phyloP scores from a whole-genome alignment of 768 basidiomycete species.

The Pholiota conissans region DNA sequence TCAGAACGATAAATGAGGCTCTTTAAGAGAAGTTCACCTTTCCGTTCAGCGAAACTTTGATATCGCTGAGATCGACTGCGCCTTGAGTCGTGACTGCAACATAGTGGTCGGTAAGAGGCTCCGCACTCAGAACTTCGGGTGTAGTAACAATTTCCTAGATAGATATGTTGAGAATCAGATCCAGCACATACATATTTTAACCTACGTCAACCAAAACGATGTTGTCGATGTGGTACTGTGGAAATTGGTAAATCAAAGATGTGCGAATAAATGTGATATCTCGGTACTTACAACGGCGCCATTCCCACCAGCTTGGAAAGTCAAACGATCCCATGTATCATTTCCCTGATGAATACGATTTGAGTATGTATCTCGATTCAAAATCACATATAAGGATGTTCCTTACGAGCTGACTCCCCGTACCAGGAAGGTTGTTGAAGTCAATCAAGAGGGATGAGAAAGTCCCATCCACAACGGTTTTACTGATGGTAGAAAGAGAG shows the following conservation, averaged over 20 bases:
- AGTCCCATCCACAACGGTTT: slow-evolving; percentile 30
- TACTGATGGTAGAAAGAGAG: slow-evolving; percentile 41
- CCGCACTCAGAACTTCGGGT: slow-evolving; percentile 51
- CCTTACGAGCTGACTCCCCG: slow-evolving; percentile 35
- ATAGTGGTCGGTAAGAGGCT: slow-evolving; percentile 46
- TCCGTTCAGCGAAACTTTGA: slow-evolving; percentile 39
- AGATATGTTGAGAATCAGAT: no score
- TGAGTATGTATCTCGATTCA: neutral
- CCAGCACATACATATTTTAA: no score
- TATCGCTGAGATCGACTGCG: slow-evolving; percentile 39
- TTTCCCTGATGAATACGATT: slow-evolving; percentile 24
- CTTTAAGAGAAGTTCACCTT: slow-evolving; percentile 28
- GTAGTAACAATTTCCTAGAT: slow-evolving; percentile 40
- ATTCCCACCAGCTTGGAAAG: slow-evolving; percentile 44
- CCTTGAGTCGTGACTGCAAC: slow-evolving; percentile 52
- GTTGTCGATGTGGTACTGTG: slow-evolving; percentile 51
- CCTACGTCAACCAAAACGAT: slow-evolving; percentile 42
- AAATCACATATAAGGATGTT: neutral
- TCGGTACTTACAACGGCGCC: slow-evolving; percentile 41
- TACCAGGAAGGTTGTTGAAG: slow-evolving; percentile 46
- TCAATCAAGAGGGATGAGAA: slow-evolving; percentile 49
- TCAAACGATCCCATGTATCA: slow-evolving; percentile 51
- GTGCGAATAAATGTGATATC: neutral
- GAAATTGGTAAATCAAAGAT: neutral
- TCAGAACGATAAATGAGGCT: neutral